Conservation (phyloP, 495 filamentous ascomycete genomes). For the Hyaloscypha hepaticicola region DNA sequence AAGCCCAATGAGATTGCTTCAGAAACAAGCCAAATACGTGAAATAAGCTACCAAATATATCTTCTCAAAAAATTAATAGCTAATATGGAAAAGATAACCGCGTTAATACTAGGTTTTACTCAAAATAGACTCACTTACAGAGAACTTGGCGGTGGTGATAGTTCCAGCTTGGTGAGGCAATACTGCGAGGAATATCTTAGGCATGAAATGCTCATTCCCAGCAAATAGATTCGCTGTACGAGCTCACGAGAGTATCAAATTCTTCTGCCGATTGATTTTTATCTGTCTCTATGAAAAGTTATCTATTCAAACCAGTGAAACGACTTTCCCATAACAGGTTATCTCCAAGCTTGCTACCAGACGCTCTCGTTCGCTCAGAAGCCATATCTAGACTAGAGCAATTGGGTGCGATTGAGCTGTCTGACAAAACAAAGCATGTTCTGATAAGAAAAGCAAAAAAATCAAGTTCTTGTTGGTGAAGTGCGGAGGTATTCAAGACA, state of each 20-base stretch:
- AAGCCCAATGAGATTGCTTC: background rate
- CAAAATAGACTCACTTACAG: slow-evolving; percentile 72
- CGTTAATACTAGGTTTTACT: slow-evolving; percentile 60
- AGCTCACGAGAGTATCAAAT: slow-evolving; percentile 83
- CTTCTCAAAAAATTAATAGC: too few species aligned
- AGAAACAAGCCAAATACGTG: too few species aligned
- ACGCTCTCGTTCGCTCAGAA: slow-evolving; percentile 24
- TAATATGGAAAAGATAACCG: too few species aligned
- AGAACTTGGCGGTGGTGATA: slow-evolving; percentile 72
- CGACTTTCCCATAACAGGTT: slow-evolving; percentile 31
- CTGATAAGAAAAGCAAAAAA: background rate
- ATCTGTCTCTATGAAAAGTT: slow-evolving; percentile 31
- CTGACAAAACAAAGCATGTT: slow-evolving; percentile 8
- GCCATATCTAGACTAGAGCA: slow-evolving; percentile 27
- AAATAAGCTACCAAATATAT: too few species aligned
- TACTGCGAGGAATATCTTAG: slow-evolving; percentile 81
- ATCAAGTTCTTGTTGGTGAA: slow-evolving; percentile 4
- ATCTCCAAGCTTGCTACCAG: slow-evolving; percentile 33
- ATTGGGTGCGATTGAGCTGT: slow-evolving; percentile 8
- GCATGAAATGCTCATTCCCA: slow-evolving; percentile 82
- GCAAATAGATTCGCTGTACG: slow-evolving; percentile 84
- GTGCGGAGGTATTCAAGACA: background rate
- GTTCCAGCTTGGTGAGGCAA: slow-evolving; percentile 77
- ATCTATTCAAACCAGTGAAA: slow-evolving; percentile 29
- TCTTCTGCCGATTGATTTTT: slow-evolving; percentile 73